Percentiles rank a stretch among this genome's conserved stretches.
Evolutionary conservation across 2,329 filamentous ascomycete species (phyloP).

Genomic region (Clarireedia homoeocarpa): DNA sequence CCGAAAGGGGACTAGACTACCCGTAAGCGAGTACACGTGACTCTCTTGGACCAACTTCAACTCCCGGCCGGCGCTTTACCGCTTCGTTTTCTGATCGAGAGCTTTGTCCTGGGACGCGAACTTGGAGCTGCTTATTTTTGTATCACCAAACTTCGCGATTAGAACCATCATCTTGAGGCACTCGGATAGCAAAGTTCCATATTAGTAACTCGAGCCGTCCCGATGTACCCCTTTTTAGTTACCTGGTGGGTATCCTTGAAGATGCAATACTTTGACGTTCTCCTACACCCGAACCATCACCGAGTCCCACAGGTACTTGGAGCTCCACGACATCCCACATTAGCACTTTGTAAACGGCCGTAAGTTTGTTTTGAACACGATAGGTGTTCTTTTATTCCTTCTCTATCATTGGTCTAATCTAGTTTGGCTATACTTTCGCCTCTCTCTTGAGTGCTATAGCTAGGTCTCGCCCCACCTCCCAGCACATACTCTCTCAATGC

Average conservation of each 20-base stretch:
- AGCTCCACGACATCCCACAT: background rate
- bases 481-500: background rate
- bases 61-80: conserved; percentile 1
- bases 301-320: background rate
- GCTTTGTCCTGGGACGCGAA: background rate
- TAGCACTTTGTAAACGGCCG: background rate
- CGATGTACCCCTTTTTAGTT: background rate
- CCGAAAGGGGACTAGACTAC: conserved; percentile 1
- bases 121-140: background rate
- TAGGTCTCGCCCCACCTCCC: background rate
- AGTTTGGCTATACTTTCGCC: background rate
- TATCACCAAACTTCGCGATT: background rate
- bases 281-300: background rate
- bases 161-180: background rate
- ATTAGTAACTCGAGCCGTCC: too few species aligned
- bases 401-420: too few species aligned
- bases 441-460: background rate
- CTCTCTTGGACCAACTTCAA: conserved; percentile 1
- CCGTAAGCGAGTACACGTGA: conserved; percentile 6
- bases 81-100: background rate
- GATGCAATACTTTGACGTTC: background rate
- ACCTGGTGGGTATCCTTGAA: background rate
- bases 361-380: background rate
- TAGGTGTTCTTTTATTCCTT: background rate
- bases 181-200: too few species aligned